Percentiles rank a stretch among this genome's conserved stretches.
phyloP scores from a whole-genome alignment of 2,329 filamentous ascomycete genomes.

The Alternaria metachromatica region DNA sequence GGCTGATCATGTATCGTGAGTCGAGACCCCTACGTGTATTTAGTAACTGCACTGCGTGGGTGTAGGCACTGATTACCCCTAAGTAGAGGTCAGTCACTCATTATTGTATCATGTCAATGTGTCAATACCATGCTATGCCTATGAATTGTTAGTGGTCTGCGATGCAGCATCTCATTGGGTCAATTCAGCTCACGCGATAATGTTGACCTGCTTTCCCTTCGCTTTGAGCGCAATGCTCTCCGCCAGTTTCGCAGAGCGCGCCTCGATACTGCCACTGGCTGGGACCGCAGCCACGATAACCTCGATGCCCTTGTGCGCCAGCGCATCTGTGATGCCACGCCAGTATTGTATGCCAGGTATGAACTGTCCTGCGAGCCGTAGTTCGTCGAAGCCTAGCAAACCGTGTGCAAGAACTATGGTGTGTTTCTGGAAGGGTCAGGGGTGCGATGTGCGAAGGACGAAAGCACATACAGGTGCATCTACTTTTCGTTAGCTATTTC shows the following conservation, averaged over 20 bases:
- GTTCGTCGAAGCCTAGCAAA: constrained; percentile 70
- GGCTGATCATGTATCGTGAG: constrained; percentile 69
- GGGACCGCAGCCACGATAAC: constrained; percentile 68
- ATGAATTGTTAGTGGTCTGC: constrained; percentile 18
- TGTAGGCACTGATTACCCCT: constrained; percentile 46
- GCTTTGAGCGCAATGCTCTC: constrained; percentile 61
- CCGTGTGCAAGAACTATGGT: constrained; percentile 70
- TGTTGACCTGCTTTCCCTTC: constrained; percentile 66
- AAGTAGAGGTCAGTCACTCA: constrained; percentile 24
- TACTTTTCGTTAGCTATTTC: constrained; percentile 24
- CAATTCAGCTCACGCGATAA: constrained; percentile 62
- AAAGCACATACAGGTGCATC: constrained; percentile 41
- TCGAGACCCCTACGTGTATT: constrained; percentile 62
- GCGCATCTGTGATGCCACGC: constrained; percentile 67
- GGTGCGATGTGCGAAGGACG: constrained; percentile 36
- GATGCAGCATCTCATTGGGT: background rate
- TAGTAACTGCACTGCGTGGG: constrained; percentile 14
- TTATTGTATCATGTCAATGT: background rate
- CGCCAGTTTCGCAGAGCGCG: constrained; percentile 61
- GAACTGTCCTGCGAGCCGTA: constrained; percentile 60
- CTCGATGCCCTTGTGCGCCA: constrained; percentile 62
- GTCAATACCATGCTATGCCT: constrained; percentile 63
- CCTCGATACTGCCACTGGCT: constrained; percentile 65
- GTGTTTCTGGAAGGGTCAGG: constrained; percentile 50
- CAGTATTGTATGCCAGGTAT: constrained; percentile 69